Evolutionary conservation across 2,329 filamentous ascomycete species (phyloP).

Genomic region (Lasiodiplodia gonubiensis): DNA sequence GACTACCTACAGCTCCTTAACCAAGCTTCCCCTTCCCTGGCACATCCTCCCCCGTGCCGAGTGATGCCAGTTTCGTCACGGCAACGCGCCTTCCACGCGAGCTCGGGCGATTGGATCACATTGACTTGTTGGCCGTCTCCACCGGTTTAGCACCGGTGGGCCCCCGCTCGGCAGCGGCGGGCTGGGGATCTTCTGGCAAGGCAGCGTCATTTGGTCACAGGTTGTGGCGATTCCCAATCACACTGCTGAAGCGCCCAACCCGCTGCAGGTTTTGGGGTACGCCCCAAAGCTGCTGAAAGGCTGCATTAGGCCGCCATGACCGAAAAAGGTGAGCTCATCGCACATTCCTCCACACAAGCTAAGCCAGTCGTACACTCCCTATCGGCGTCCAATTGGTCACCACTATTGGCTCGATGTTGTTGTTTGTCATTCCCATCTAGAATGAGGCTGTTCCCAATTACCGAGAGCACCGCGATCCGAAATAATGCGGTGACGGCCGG

Average conservation of each 20-base stretch:
- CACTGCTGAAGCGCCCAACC: constrained; percentile 20
- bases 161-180: constrained; percentile 21
- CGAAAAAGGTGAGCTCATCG: background rate
- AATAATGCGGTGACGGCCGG: constrained; percentile 29
- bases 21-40: constrained; percentile 9
- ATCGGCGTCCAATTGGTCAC: background rate
- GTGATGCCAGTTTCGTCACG: constrained; percentile 7
- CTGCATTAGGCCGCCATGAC: constrained; percentile 1
- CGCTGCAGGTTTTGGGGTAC: constrained; percentile 18
- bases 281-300: constrained; percentile 7
- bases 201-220: constrained; percentile 26
- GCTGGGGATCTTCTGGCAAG: constrained; percentile 26
- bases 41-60: constrained; percentile 1
- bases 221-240: constrained; percentile 18
- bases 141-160: constrained; percentile 20
- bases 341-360: background rate
- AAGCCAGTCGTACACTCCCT: background rate
- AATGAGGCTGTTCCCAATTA: constrained; percentile 22
- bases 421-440: constrained; percentile 16
- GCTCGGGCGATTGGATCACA: constrained; percentile 24
- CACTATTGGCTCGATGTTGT: background rate
- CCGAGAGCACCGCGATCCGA: constrained; percentile 26
- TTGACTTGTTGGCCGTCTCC: constrained; percentile 22
- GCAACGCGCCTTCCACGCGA: constrained; percentile 1
- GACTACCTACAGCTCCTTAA: background rate